Percentiles rank a stretch among this genome's conserved stretches.
phyloP scores from a whole-genome alignment of 345 rosid genomes.

The Laguncularia racemosa region DNA sequence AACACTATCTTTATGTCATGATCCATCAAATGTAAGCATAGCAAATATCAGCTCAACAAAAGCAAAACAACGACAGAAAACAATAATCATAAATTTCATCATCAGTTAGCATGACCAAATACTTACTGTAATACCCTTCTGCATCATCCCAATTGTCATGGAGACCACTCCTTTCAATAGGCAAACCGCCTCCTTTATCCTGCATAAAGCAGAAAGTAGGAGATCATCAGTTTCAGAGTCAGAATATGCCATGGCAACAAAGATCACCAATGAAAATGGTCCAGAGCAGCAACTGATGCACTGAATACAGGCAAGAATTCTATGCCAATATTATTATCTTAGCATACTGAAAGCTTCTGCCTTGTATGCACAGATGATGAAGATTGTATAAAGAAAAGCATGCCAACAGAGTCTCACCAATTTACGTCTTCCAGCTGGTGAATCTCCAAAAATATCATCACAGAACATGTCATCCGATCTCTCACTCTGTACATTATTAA shows the following conservation, averaged over 20 bases:
- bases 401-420: conserved; percentile 27
- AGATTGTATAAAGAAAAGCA: background rate
- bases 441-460: conserved; percentile 96
- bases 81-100: background rate
- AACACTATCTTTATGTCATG: too few species aligned
- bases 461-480: conserved; percentile 60
- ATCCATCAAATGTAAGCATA: background rate
- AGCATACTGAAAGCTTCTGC: too few species aligned
- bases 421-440: conserved; percentile 67
- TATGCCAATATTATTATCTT: too few species aligned
- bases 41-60: too few species aligned
- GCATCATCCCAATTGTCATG: conserved; percentile 99
- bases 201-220: conserved; percentile 28
- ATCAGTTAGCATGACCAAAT: background rate
- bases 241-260: background rate
- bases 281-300: background rate
- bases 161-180: conserved; percentile 68
- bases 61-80: background rate
- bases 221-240: conserved; percentile 7
- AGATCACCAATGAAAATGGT: background rate
- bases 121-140: conserved; percentile 96
- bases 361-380: too few species aligned
- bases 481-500: conserved; percentile 67
- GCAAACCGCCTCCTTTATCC: conserved; percentile 69
- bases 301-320: background rate